Percentiles rank a stretch among this genome's conserved stretches.
Conservation (phyloP, 208 protist genomes). For the Crithidia thermophila region DNA sequence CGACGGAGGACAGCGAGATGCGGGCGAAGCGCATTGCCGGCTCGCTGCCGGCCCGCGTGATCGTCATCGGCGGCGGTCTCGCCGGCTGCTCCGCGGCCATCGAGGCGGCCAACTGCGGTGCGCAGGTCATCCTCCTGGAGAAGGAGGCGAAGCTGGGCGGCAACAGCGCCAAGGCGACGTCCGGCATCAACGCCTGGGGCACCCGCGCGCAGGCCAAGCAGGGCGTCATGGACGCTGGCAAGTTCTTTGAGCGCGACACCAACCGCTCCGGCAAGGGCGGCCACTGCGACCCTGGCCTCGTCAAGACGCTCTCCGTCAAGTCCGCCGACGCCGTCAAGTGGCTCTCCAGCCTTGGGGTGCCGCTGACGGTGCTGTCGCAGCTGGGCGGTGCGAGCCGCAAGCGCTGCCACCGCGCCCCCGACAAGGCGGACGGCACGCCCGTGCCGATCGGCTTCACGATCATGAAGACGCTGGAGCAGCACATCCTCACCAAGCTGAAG, state of each 20-base stretch:
- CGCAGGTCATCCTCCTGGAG: conserved; percentile 91
- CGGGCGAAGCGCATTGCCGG: conserved; percentile 58
- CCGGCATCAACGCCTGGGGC: conserved; percentile 95
- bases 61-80: conserved; percentile 89
- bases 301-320: conserved; percentile 83
- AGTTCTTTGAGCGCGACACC: conserved; percentile 88
- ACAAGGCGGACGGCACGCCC: conserved; percentile 74
- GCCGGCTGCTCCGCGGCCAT: conserved; percentile 85
- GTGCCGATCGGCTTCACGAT: conserved; percentile 92
- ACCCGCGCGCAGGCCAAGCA: conserved; percentile 85
- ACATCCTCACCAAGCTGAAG: conserved; percentile 64
- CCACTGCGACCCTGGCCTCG: conserved; percentile 74
- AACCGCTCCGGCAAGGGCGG: conserved; percentile 68
- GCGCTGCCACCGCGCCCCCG: conserved; percentile 87
- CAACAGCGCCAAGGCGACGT: conserved; percentile 97
- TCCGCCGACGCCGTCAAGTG: conserved; percentile 79
- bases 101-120: conserved; percentile 80
- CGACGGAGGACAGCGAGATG: conserved; percentile 58
- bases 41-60: conserved; percentile 65
- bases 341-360: conserved; percentile 79
- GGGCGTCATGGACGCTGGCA: conserved; percentile 64
- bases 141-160: conserved; percentile 91
- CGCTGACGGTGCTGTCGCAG: conserved; percentile 86
- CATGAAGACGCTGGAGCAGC: conserved; percentile 79
- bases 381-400: conserved; percentile 89